A percentile compares a stretch with the other conserved stretches of the same genome.
These are phyloP conservation scores for Saccharomycopsis sp. DNA, from an alignment of 805 yeast species.

Conservation along the genomic window DNA sequence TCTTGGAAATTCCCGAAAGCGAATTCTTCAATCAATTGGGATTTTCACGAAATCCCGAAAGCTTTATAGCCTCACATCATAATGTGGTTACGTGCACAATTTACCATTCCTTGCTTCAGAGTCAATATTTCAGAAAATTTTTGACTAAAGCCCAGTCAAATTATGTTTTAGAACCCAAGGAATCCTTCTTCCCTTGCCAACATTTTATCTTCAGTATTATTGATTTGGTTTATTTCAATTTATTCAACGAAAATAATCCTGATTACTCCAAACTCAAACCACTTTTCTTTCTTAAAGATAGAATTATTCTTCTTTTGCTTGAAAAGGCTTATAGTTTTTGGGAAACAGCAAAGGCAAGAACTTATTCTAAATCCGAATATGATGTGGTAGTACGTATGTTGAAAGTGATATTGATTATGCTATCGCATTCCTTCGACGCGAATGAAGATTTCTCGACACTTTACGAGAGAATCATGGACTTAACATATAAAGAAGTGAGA, in stretches of 20 bases:
- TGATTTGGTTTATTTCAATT: conserved; percentile 4
- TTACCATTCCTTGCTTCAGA: not conserved
- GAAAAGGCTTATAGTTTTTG: conserved; percentile 15
- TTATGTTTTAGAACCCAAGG: not conserved
- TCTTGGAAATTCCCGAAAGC: not conserved
- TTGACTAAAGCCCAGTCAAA: not conserved
- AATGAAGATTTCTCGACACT: not conserved
- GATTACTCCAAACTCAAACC: conserved; percentile 2
- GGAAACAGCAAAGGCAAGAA: conserved; percentile 13
- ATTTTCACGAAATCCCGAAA: not conserved
- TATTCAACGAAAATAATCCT: conserved; percentile 14
- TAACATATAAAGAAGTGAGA: conserved; percentile 14
- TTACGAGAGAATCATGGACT: not conserved
- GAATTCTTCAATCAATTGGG: not conserved
- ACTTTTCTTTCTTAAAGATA: conserved; percentile 5
- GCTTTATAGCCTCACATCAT: not conserved
- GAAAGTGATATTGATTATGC: conserved; percentile 15
- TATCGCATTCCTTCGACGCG: conserved; percentile 4
- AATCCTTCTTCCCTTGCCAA: conserved; percentile 9
- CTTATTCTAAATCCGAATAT: conserved; percentile 8
- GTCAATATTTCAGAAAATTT: not conserved
- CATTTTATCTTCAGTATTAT: conserved; percentile 13
- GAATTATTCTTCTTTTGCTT: conserved; percentile 5
- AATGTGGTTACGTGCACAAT: not conserved
- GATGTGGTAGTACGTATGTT: conserved; percentile 11